Base-by-base conservation (phyloP, 129 eudicot species). In the Erigeron canadensis region DNA sequence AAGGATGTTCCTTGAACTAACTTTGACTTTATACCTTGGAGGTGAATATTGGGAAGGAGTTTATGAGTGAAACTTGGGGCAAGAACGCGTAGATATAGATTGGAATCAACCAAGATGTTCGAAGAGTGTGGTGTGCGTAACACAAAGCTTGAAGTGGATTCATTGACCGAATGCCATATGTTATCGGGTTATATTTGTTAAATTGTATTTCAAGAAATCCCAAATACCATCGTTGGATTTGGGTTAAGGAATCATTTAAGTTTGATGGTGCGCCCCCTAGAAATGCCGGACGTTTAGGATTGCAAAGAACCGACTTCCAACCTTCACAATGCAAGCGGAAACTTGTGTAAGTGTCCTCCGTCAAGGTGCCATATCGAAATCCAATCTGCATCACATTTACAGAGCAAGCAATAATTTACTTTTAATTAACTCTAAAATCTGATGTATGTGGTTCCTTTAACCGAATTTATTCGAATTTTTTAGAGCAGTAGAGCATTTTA, bases 341-440 rank as follows among this genome's bases (percentile, higher is more conserved):
- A 50, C 90, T 59, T 0, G 87, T 82, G 70, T 48, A 76, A 0
- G 19, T 73, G 51, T 86, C 90, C 78, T 86, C 90, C 0, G 80
- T 75, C 81, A 84, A 56, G 12, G 88, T 76, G 5, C 96, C 96
- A 57, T 89, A 89, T 21, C 88, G 78, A 69, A 85, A 81, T 39
- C 95, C 95, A 57, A 81, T 64, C 91, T 88, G 72, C 69, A 74
- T 50, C 11, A 28, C 34, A 28, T 28, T n/a, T n/a, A n/a, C n/a
- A n/a, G n/a, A 28, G 3, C 34, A 28, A 28, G 34, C 34, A 28
- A 28, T 28, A 28, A 28, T 28, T 28, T 28, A 28, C 34, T 28
- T 28, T n/a, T n/a, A n/a, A n/a, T n/a, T n/a, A n/a, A n/a, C n/a
- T n/a, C n/a, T n/a, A n/a, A n/a, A n/a, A n/a, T n/a, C n/a, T n/a